Evolutionary conservation across 176 grass and related monocot genomes (phyloP), one percentile per base, ranked within the genome.

Genomic region (Oryza australiensis): DNA sequence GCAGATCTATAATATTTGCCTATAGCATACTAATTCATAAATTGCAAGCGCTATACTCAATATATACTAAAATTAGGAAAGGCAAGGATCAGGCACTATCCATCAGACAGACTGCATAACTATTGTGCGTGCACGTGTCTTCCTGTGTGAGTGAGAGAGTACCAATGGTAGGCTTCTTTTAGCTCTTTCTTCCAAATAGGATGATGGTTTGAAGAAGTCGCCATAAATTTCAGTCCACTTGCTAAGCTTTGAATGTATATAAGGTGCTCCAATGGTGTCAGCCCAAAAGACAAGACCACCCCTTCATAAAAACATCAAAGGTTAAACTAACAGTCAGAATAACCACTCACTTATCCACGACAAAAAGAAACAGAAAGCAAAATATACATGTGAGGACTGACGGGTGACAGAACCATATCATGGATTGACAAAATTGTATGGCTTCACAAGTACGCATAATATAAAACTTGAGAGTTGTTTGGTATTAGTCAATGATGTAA

Each of bases 221-320:
- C 95, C 95, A 68, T 93, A 98, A 7, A 32, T 55, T 86, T 93
- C 87, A 67, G 87, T 62, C 95, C 92, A 95, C 76, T 98, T 93
- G 62, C 71, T 80, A 79, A 98, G 89, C 64, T 85, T 93, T 9
- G 86, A 93, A 83, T 91, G 33, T 82, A 98, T 95, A 60, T 95
- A 93, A 77, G 76, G 79, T 69, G 92, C 89, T 66, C 95, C 92
- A 49, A 98, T 46, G 68, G 93, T 88, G 32, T 98, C 95, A 80
- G 88, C 92, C 92, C 95, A 98, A 72, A 95, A 95, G 43, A 98
- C 9, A 65, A 95, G 87, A n/a, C 95, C 95, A 67, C 95, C 95
- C 88, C 95, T 98, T 83, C 84, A 93, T 77, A 33, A 75, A 29
- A 72, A 35, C 12, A 40, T 26, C 4, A 14, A 10, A 76, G 30